phyloP scores from a whole-genome alignment of 257 asterid genomes.

The Solanum appendiculatum region DNA sequence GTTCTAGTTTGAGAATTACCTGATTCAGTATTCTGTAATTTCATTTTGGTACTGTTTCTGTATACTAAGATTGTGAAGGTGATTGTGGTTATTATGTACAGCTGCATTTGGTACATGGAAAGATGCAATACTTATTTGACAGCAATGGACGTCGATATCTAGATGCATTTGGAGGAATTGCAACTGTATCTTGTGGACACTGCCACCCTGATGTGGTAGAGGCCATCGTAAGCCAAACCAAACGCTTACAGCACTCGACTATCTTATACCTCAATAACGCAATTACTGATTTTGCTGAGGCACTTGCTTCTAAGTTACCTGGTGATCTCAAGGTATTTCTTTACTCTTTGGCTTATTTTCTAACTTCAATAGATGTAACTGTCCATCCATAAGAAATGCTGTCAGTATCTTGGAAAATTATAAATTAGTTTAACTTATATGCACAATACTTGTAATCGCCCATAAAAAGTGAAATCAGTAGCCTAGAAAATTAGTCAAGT shows the following conservation, averaged over 20 bases:
- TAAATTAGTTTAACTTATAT: background rate
- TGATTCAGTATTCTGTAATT: background rate
- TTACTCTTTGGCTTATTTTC: background rate
- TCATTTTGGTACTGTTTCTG: background rate
- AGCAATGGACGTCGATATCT: slow-evolving; percentile 69
- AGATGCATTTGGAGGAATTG: slow-evolving; percentile 93
- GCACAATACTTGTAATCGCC: background rate
- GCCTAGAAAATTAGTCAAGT: background rate
- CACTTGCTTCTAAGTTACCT: slow-evolving; percentile 71
- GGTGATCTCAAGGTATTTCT: slow-evolving; percentile 80
- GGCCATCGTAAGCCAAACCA: slow-evolving; percentile 65
- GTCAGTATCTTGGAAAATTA: background rate
- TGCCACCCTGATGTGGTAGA: slow-evolving; percentile 91
- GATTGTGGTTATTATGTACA: slow-evolving; percentile 11
- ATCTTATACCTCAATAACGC: slow-evolving; percentile 70
- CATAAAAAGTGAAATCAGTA: background rate
- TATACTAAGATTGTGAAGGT: background rate
- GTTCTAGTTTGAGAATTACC: background rate
- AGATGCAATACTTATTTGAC: slow-evolving; percentile 87
- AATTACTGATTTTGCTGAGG: slow-evolving; percentile 80
- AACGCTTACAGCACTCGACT: slow-evolving; percentile 80
- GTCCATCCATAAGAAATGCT: background rate
- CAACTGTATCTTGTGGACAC: slow-evolving; percentile 85
- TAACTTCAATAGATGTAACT: background rate
- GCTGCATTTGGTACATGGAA: slow-evolving; percentile 87